Evolutionary conservation across 768 basidiomycete genomes (phyloP), one percentile per base, ranked within the genome.

Genomic region (Rossbeevera mucosa): DNA sequence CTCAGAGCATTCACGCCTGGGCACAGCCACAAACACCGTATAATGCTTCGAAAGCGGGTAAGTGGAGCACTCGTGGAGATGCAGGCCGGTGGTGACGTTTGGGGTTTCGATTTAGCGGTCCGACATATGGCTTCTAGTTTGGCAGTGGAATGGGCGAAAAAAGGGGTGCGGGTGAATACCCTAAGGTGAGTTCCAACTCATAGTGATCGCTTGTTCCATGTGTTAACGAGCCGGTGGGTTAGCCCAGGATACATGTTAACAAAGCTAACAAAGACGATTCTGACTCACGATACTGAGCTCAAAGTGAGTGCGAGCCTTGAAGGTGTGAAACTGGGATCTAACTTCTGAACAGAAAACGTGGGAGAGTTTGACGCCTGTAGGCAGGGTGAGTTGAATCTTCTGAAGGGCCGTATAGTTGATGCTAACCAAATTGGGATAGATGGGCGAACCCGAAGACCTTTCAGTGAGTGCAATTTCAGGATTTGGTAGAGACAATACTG

Each of bases 231-330:
- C 40, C 1, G 50, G 52, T 47, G 50, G 53, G 40, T 38, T 56
- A 91, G 90, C 60, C 92, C 93, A 20, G 94, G 95, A 8, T 98
- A 98, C 74, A 95, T 95, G 85, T 72, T 91, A 53, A 96, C 94
- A 7, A 86, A 89, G 70, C 76, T 98, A 52, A 95, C 93, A 3
- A 85, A 78, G 64, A 85, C 86, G 13, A 86, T 97, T 60, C 70
- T 96, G 43, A 81, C 85, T 51, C 78, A 81, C 54, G 80, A 95
- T 61, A 73, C 73, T 7, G 88, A 86, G 57, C 77, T 95, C 31
- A 86, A 87, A 79, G 89, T 87, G 53, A 53, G 70, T 8, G 1
- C 12, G 20, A 12, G 26, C 16, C n/a, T n/a, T n/a, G n/a, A 7
- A 7, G 3, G 11, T 11, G 24, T n/a, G 11, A 2, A 2, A 7